Base-by-base conservation (phyloP, 2,329 filamentous ascomycete species). In the Fusarium nodosum region DNA sequence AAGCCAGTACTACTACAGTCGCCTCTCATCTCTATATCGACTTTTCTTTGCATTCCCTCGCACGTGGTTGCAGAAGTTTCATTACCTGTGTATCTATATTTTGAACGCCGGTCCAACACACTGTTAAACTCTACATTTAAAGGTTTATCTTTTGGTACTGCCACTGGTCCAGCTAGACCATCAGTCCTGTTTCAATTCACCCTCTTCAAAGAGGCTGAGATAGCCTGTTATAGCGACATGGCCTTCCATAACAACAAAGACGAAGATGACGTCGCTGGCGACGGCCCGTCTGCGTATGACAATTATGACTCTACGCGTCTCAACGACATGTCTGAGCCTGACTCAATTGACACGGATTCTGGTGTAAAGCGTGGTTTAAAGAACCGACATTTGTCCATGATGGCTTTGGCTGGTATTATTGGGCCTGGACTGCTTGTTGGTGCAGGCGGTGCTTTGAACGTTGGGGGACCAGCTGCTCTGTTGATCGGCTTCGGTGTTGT, bases 401-500 rank as follows among this genome's bases (percentile, higher is more conserved):
- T 88, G 86, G 86, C 86, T 8, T 77, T 88, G 69, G 90, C 85
- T 68, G 88, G 82, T 73, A 90, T 83, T 80, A 88, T 86, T 64
- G 91, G 92, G 0, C 90, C 91, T 6, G 91, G 91, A 24, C 81
- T 94, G 41, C 84, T 94, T 5, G 88, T 93, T 56, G 91, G 91
- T 18, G 86, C 90, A 4, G 91, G 92, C 36, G 88, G 89, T 47
- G 91, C 91, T 0, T 81, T 94, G 26, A 83, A 86, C 15, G 86
- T 84, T 42, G 91, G 91, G 57, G 92, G 92, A 0, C 91, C 92
- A 18, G 91, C 90, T 0, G 88, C 90, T 0, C 79, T 93, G 50
- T 77, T 94, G 36, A 93, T 94, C 74, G 91, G 91, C 2, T 94
- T 94, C 69, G 87, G 85, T 12, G 81, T 93, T 30, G 90, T 93